Base-by-base conservation (phyloP, 2,329 filamentous ascomycete species). In the Aspergillus jensenii region DNA sequence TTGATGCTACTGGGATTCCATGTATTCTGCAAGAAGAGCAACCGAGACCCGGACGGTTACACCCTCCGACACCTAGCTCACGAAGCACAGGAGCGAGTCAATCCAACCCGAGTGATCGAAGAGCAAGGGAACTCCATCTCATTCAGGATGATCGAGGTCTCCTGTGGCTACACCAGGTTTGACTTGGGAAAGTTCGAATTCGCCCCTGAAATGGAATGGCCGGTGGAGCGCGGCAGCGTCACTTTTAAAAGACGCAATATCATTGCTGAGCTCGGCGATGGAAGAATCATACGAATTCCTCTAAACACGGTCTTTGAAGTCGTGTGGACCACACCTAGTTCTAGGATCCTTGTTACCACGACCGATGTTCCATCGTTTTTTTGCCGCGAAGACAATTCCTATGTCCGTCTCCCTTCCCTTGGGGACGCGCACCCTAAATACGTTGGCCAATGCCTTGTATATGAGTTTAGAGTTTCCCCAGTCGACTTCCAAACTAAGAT, bases 291-390 rank as follows among this genome's bases (percentile, higher is more conserved):
- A 35, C 78, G 84, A 49, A 79, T 87, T 14, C 74, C 79, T 0
- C 80, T 82, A 39, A 74, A 76, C 19, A 81, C 74, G 2, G 78
- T 85, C 19, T 61, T 81, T 27, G 78, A 83, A 50, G 65, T 84
- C 7, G 70, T 84, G 71, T 66, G 76, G 70, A 68, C 69, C 33
- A 35, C 62, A 11, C 35, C 74, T 56, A 61, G 71, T 50, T n/a
- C 73, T 0, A 31, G 9, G 1, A 64, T 85, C 14, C 80, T 79
- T 0, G 58, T 87, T 2, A 82, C 84, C 0, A 74, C 87, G 2
- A 74, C 66, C 14, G 78, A 81, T 31, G 76, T 83, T 1, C 84
- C 84, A 1, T 80, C 84, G 52, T 84, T 83, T 52, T 63, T 67
- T 53, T n/a, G 43, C 3, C 17, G 27, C n/a, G 27, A 35, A 15